These are phyloP conservation scores for Leccinum subtestaceum DNA, from an alignment of 768 basidiomycete species.

Conservation along the genomic window DNA sequence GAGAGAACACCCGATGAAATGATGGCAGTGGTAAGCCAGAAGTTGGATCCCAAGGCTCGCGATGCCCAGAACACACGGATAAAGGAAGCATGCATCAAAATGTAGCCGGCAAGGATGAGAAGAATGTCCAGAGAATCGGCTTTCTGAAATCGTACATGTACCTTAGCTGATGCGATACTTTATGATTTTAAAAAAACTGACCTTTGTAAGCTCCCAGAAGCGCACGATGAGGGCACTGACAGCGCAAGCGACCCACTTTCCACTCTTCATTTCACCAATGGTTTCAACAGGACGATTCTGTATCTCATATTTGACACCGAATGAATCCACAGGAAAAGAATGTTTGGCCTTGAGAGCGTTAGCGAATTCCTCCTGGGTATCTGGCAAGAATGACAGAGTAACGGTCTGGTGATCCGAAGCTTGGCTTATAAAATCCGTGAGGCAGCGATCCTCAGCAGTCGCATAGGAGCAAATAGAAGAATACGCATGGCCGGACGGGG, in stretches of 20 bases:
- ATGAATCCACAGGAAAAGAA: slow-evolving; percentile 34
- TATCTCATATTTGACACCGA: slow-evolving; percentile 49
- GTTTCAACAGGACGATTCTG: slow-evolving; percentile 46
- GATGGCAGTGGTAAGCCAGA: slow-evolving; percentile 70
- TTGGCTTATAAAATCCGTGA: slow-evolving; percentile 37
- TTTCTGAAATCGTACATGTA: slow-evolving; percentile 48
- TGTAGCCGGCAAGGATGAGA: slow-evolving; percentile 91
- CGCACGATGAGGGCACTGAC: slow-evolving; percentile 68
- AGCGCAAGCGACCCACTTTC: slow-evolving; percentile 90
- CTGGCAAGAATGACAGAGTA: slow-evolving; percentile 51
- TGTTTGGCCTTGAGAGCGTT: slow-evolving; percentile 34
- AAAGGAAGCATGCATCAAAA: slow-evolving; percentile 95
- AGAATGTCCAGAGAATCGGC: slow-evolving; percentile 96
- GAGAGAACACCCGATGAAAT: slow-evolving; percentile 78
- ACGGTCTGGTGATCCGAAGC: slow-evolving; percentile 40
- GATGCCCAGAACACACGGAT: slow-evolving; percentile 87
- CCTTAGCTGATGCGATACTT: background rate
- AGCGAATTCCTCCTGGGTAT: slow-evolving; percentile 50
- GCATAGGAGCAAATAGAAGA: slow-evolving; percentile 48
- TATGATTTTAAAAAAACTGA: slow-evolving; percentile 27
- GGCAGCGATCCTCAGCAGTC: slow-evolving; percentile 34
- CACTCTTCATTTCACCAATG: slow-evolving; percentile 75
- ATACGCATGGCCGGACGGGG: slow-evolving; percentile 46
- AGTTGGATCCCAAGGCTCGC: slow-evolving; percentile 75
- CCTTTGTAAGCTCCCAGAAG: slow-evolving; percentile 86